Percentiles rank a stretch among this genome's conserved stretches.
These are phyloP conservation scores for Tilletia walkeri DNA, from an alignment of 1,284 basidiomycete genomes.

Conservation along the genomic window DNA sequence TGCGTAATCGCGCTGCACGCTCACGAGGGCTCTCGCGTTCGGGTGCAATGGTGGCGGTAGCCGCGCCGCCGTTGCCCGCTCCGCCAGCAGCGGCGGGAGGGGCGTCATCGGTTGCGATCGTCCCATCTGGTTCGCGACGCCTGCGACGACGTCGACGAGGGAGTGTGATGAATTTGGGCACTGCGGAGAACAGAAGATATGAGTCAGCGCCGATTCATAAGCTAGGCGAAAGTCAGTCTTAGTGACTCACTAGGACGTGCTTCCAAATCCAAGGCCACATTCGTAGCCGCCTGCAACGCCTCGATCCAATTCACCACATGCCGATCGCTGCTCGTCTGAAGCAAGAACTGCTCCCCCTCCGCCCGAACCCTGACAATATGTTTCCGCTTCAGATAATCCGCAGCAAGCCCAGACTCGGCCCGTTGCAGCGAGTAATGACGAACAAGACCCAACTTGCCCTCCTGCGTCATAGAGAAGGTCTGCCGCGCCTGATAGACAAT, in stretches of 20 bases:
- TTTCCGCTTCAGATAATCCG: constrained; percentile 88
- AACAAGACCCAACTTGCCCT: constrained; percentile 49
- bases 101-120: constrained; percentile 21
- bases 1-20: constrained; percentile 1
- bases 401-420: constrained; percentile 88
- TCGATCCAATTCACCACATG: constrained; percentile 95
- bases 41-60: constrained; percentile 15
- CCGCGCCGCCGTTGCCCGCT: not conserved
- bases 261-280: constrained; percentile 87
- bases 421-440: constrained; percentile 78
- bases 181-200: constrained; percentile 8
- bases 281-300: constrained; percentile 89
- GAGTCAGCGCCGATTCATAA: not conserved
- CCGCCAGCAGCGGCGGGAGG: not conserved
- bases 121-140: constrained; percentile 34
- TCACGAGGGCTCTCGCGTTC: not conserved
- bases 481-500: constrained; percentile 3
- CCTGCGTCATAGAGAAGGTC: constrained; percentile 2
- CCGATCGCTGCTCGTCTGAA: constrained; percentile 82
- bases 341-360: constrained; percentile 92
- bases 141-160: constrained; percentile 48
- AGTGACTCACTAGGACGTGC: constrained; percentile 62
- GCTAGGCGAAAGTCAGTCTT: not conserved
- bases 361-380: constrained; percentile 90
- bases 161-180: constrained; percentile 55